phyloP scores from a whole-genome alignment of 768 basidiomycete genomes.

The Nidularia pulvinata region DNA sequence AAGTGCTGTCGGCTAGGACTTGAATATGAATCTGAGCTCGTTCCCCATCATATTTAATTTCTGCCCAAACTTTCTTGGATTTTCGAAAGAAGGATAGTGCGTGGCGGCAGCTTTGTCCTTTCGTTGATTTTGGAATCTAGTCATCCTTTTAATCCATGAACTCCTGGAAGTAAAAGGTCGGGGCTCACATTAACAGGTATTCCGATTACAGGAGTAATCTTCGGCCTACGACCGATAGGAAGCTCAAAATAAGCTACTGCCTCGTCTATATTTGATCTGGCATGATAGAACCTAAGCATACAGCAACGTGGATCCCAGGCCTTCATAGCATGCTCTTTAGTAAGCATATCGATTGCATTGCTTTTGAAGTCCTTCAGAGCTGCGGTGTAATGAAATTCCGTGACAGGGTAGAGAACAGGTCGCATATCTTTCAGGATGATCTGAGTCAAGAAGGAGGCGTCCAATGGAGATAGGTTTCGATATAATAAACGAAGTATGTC shows the following conservation, averaged over 20 bases:
- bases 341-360: constrained; percentile 53
- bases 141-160: background rate
- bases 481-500: constrained; percentile 57
- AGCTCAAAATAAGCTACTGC: constrained; percentile 45
- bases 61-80: constrained; percentile 67
- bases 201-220: constrained; percentile 47
- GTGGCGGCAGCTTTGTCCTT: constrained; percentile 62
- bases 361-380: constrained; percentile 59
- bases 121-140: constrained; percentile 85
- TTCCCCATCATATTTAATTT: constrained; percentile 96
- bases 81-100: constrained; percentile 45
- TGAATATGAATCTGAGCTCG: constrained; percentile 91
- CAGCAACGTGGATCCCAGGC: constrained; percentile 65
- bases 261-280: constrained; percentile 57
- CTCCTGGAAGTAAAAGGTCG: background rate
- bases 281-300: constrained; percentile 53
- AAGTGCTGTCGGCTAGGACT: constrained; percentile 27
- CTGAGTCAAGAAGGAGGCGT: constrained; percentile 75
- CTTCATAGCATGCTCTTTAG: constrained; percentile 64
- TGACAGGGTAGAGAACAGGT: constrained; percentile 74
- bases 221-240: constrained; percentile 17
- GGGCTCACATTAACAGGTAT: constrained; percentile 57
- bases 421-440: constrained; percentile 88
- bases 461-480: constrained; percentile 54
- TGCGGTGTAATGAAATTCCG: constrained; percentile 43